Conservation (phyloP, 2,329 filamentous ascomycete genomes). For the Pestalotiopsis sp. region DNA sequence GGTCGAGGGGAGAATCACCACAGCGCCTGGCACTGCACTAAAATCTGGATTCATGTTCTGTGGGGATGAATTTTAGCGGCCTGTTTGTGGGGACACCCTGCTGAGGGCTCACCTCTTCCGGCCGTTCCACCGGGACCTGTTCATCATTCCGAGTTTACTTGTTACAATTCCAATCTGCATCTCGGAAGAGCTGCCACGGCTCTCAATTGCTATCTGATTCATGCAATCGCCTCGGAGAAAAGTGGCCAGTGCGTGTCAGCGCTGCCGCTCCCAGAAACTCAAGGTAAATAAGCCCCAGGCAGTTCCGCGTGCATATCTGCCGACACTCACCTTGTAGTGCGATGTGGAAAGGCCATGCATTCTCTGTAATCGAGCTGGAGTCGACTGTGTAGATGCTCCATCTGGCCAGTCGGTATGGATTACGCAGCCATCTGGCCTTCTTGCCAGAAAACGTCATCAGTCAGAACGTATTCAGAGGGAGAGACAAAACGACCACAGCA, state of each 20-base stretch:
- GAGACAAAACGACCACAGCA: background rate
- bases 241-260: background rate
- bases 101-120: background rate
- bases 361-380: slow-evolving; percentile 28
- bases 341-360: slow-evolving; percentile 32
- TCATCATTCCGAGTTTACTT: background rate
- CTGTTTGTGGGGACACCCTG: background rate
- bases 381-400: slow-evolving; percentile 21
- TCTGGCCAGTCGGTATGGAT: slow-evolving; percentile 1
- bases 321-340: slow-evolving; percentile 14
- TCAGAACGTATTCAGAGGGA: too few species aligned
- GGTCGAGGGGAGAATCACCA: too few species aligned
- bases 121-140: background rate
- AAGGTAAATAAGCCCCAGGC: background rate
- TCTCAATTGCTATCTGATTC: background rate
- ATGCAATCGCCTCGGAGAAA: background rate
- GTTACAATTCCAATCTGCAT: background rate
- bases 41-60: background rate
- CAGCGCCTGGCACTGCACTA: too few species aligned
- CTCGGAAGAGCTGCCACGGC: background rate
- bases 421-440: slow-evolving; percentile 7
- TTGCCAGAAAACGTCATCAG: too few species aligned
- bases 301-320: background rate
- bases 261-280: slow-evolving; percentile 7
- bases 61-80: background rate